These are phyloP conservation scores for Linderina pennispora DNA, from an alignment of 192 early-diverging fungal genomes.

Conservation along the genomic window DNA sequence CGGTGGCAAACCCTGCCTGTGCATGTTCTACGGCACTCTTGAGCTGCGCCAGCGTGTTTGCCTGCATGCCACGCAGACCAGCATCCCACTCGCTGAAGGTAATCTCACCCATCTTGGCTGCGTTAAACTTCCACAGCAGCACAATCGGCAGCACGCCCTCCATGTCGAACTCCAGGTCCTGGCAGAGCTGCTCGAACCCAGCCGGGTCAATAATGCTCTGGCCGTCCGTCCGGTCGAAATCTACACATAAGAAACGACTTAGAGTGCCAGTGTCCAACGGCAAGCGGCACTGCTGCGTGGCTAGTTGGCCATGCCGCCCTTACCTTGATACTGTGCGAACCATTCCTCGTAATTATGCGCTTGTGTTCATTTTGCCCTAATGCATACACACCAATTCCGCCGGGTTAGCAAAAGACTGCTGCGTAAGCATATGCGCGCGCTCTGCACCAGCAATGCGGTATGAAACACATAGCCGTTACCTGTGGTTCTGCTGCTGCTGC, in stretches of 20 bases:
- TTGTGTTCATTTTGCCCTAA: slow-evolving; percentile 4
- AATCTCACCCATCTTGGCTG: slow-evolving; percentile 22
- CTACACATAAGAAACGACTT: no score
- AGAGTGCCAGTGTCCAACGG: no score
- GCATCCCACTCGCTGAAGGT: slow-evolving; percentile 16
- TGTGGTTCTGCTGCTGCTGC: neutral
- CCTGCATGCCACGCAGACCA: slow-evolving; percentile 15
- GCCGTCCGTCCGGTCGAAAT: slow-evolving; percentile 21
- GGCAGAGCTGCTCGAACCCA: slow-evolving; percentile 35
- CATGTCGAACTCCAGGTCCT: slow-evolving; percentile 20
- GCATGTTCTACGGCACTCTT: slow-evolving; percentile 4
- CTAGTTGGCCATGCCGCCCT: no score
- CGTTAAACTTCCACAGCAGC: slow-evolving; percentile 33
- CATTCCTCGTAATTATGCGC: slow-evolving; percentile 15
- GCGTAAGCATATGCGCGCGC: no score
- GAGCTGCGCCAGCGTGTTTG: slow-evolving; percentile 5
- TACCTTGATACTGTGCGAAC: slow-evolving; percentile 34
- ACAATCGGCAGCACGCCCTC: slow-evolving; percentile 32
- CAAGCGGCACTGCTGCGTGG: no score
- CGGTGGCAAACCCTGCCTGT: slow-evolving; percentile 1
- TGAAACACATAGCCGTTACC: no score
- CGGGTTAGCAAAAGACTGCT: no score
- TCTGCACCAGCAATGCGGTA: no score
- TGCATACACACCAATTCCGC: slow-evolving; percentile 9
- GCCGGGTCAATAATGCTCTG: slow-evolving; percentile 20